Evolutionary conservation across 164 flowering plant genomes (phyloP).

Genomic region (Vitis riparia): DNA sequence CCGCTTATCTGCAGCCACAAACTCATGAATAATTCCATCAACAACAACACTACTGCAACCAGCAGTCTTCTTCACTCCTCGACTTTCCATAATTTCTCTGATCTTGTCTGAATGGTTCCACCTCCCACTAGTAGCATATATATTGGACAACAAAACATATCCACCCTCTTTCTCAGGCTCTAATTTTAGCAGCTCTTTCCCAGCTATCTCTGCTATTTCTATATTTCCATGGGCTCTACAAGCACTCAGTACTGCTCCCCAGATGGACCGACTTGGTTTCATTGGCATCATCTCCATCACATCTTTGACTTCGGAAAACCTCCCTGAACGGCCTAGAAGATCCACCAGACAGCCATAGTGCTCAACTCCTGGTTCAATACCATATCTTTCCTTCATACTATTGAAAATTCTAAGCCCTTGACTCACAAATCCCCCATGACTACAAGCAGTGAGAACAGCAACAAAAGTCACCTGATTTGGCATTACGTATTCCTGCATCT

Average conservation of each 20-base stretch:
- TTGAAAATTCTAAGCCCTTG: constrained; percentile 34
- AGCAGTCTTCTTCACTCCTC: constrained; percentile 52
- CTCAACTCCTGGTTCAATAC: constrained; percentile 44
- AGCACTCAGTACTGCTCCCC: constrained; percentile 54
- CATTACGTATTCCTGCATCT: constrained; percentile 35
- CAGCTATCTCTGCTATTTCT: constrained; percentile 45
- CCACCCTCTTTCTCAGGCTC: constrained; percentile 61
- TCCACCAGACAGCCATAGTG: constrained; percentile 60
- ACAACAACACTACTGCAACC: constrained; percentile 51
- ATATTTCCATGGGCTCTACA: constrained; percentile 36
- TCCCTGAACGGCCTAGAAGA: constrained; percentile 51
- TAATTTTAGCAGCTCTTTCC: constrained; percentile 37
- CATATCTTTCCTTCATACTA: constrained; percentile 35
- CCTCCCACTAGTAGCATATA: constrained; percentile 44
- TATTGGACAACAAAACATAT: constrained; percentile 43
- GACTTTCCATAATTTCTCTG: constrained; percentile 45
- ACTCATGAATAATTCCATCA: constrained; percentile 36
- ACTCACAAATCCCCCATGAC: constrained; percentile 48
- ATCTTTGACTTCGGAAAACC: constrained; percentile 37
- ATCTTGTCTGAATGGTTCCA: constrained; percentile 40
- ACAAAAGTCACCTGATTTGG: constrained; percentile 51
- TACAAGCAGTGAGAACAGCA: constrained; percentile 53
- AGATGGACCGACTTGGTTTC: constrained; percentile 45
- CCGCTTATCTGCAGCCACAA: constrained; percentile 43
- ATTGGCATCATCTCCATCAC: constrained; percentile 48